A percentile compares a stretch with the other conserved stretches of the same genome.
Evolutionary conservation across 257 asterid species (phyloP).

Genomic region (Capsicum baccatum): DNA sequence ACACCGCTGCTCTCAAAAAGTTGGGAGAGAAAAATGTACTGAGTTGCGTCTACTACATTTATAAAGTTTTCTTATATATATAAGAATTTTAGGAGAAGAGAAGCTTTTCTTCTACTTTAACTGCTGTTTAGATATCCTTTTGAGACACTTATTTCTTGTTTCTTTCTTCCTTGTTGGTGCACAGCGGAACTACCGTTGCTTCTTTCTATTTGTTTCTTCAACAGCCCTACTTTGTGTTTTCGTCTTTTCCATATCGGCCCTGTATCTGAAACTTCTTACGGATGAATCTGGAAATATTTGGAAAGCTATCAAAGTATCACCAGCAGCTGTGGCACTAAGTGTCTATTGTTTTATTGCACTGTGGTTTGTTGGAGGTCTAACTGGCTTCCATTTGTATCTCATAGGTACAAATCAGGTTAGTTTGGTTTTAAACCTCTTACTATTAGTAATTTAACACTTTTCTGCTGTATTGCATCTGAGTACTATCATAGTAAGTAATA

Average conservation of each 20-base stretch:
- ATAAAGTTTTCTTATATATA: neutral
- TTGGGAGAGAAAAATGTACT: neutral
- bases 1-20: neutral
- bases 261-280: conserved; percentile 52
- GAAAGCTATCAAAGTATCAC: conserved; percentile 63
- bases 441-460: neutral
- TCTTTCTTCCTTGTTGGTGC: neutral
- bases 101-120: neutral
- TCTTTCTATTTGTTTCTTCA: conserved; percentile 72
- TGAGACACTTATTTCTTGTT: neutral
- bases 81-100: neutral
- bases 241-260: conserved; percentile 53
- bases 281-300: conserved; percentile 44
- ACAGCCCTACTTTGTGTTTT: conserved; percentile 63
- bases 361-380: conserved; percentile 92
- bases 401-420: conserved; percentile 70
- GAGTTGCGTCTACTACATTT: neutral
- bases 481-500: neutral
- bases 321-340: conserved; percentile 59
- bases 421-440: neutral
- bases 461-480: neutral
- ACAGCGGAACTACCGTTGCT: conserved; percentile 78
- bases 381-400: conserved; percentile 73
- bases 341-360: conserved; percentile 60
- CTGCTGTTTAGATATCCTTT: conserved; percentile 21